Evolutionary conservation across 805 yeast species (phyloP), one percentile per base, ranked within the genome.

Genomic region (Allodekkera sacchari): DNA sequence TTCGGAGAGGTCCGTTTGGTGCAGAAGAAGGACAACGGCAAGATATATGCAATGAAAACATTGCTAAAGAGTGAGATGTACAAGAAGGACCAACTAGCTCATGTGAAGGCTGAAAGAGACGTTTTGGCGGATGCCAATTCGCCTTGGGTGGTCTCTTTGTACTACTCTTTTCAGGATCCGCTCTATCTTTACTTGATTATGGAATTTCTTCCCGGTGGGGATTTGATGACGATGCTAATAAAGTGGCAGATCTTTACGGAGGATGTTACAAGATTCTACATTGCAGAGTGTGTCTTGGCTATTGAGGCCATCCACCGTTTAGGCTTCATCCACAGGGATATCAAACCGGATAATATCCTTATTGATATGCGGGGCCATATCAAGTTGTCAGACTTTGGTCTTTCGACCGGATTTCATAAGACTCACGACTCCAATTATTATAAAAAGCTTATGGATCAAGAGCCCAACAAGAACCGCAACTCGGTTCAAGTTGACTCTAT

Each of bases 1-100:
- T 92, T 92, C 62, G 98, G 98, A 39, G 96, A 87, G 52, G 98
- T 92, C 22, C 71, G 96, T 40, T 64, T 92, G 33, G 97, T 92
- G 10, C 96, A 92, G 52, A 89, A 88, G 64, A 68, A 65, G 32
- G 98, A 92, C 57, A 81, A 92, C 1, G 95, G 95, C 32, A 80
- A 83, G 58, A 88, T 83, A 22, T 87, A 77, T 62, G 95, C 95
- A 30, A 92, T 84, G 98, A 87, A 87, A 59, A 88, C 96, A 4
- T 70, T 81, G 48, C 68, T 80, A 52, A 92, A 84, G 57, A 71
- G 82, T 31, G 98, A 92, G 58, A 87, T 92, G 94, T 87, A 82
- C 59, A 83, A 84, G 49, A 87, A 84, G 50, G 97, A 89, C 46
- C 96, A 87, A 55, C 63, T 88, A 36, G 95, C 95, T 0, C 96